Conservation (phyloP, 78 protist genomes). For the Dictyostelium citrinum region DNA sequence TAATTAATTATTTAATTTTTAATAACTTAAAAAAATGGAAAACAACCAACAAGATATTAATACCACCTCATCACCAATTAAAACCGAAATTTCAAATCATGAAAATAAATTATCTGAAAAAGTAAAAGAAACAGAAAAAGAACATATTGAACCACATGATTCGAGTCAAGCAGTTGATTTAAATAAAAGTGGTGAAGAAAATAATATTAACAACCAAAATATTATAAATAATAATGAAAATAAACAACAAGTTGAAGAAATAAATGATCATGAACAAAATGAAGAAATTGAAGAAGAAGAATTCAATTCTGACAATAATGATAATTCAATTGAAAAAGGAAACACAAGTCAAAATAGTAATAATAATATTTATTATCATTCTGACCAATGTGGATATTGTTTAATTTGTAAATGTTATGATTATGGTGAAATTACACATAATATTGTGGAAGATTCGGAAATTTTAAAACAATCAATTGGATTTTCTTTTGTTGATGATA, state of each 20-base stretch:
- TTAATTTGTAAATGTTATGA: slow-evolving; percentile 18
- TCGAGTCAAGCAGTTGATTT: background rate
- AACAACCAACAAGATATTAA: background rate
- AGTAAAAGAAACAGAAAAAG: background rate
- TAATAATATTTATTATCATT: background rate
- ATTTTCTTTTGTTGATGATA: background rate
- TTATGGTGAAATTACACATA: background rate
- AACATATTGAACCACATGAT: background rate
- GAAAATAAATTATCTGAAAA: background rate
- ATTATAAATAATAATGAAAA: no score
- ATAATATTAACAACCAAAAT: no score
- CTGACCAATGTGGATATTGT: background rate
- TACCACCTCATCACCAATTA: background rate
- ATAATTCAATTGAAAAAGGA: background rate
- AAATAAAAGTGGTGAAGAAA: background rate
- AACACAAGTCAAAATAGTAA: background rate
- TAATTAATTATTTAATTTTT: background rate
- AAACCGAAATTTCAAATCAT: background rate
- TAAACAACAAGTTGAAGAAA: no score
- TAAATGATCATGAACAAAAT: no score
- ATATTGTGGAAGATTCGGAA: slow-evolving; percentile 12
- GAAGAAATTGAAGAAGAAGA: no score
- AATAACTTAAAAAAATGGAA: background rate
- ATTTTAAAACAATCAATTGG: background rate
- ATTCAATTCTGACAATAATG: background rate